phyloP scores from a whole-genome alignment of 176 grass and related monocot species.

The Saccharum officinarum region DNA sequence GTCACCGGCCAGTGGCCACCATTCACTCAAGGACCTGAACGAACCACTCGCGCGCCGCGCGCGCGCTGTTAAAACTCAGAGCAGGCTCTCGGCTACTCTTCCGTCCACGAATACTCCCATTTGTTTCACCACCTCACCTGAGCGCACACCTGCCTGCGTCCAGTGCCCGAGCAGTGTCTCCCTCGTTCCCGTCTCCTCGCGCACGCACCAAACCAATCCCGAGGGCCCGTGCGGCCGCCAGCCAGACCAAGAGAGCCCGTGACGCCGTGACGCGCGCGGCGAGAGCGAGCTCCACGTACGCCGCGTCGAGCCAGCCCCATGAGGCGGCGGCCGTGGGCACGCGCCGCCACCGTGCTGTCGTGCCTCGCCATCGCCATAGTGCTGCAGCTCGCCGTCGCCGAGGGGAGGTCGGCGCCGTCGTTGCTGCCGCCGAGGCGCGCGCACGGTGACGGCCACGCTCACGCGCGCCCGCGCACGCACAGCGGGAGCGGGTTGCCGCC shows the following conservation, averaged over 20 bases:
- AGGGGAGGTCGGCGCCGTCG: background rate
- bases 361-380: slow-evolving; percentile 34
- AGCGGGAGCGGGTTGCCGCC: background rate
- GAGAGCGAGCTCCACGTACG: too few species aligned
- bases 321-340: slow-evolving; percentile 47
- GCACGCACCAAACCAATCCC: too few species aligned
- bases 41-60: background rate
- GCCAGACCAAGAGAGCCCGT: too few species aligned
- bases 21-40: too few species aligned
- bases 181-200: background rate
- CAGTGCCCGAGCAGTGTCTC: background rate
- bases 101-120: too few species aligned
- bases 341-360: slow-evolving; percentile 29
- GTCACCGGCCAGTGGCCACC: too few species aligned
- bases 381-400: slow-evolving; percentile 34
- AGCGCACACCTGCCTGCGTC: background rate
- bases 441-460: background rate
- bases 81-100: background rate
- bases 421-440: background rate
- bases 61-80: slow-evolving; percentile 14
- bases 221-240: background rate
- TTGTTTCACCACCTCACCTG: background rate
- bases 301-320: background rate
- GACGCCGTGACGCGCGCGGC: too few species aligned
- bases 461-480: background rate